Evolutionary conservation across 306 rosid species (phyloP).

Genomic region (Dryas alaskensis): DNA sequence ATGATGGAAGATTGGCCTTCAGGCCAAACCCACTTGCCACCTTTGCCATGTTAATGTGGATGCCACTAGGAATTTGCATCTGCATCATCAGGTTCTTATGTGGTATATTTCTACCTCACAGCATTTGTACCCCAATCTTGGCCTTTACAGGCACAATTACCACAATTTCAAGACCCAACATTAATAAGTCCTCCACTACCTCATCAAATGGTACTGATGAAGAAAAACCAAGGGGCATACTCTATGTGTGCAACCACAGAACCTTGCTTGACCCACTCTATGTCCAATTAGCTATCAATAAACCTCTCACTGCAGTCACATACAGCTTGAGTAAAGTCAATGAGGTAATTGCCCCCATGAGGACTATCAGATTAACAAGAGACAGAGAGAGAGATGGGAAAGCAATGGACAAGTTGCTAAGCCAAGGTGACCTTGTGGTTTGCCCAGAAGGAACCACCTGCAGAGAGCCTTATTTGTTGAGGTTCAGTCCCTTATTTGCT

Average conservation of each 20-base stretch:
- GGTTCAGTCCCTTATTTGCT: constrained; percentile 76
- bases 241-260: constrained; percentile 73
- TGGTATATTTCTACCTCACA: constrained; percentile 40
- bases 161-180: constrained; percentile 24
- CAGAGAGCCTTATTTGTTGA: constrained; percentile 65
- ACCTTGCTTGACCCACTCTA: constrained; percentile 71
- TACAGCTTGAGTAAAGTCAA: constrained; percentile 58
- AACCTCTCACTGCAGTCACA: constrained; percentile 50
- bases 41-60: constrained; percentile 54
- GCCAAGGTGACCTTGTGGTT: constrained; percentile 53
- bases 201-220: background rate
- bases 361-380: constrained; percentile 46
- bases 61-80: constrained; percentile 54
- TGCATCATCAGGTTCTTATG: constrained; percentile 36
- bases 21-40: constrained; percentile 47
- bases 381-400: constrained; percentile 45
- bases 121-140: constrained; percentile 42
- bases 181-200: background rate
- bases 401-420: constrained; percentile 40
- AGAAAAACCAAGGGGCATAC: constrained; percentile 35
- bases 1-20: constrained; percentile 76
- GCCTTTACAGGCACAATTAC: constrained; percentile 54
- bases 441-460: constrained; percentile 89
- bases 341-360: constrained; percentile 54
- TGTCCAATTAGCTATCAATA: constrained; percentile 30